Percentiles rank a stretch among this genome's conserved stretches.
These are phyloP conservation scores for Phytophthora citricola DNA, from an alignment of 352 stramenopile species.

Conservation along the genomic window DNA sequence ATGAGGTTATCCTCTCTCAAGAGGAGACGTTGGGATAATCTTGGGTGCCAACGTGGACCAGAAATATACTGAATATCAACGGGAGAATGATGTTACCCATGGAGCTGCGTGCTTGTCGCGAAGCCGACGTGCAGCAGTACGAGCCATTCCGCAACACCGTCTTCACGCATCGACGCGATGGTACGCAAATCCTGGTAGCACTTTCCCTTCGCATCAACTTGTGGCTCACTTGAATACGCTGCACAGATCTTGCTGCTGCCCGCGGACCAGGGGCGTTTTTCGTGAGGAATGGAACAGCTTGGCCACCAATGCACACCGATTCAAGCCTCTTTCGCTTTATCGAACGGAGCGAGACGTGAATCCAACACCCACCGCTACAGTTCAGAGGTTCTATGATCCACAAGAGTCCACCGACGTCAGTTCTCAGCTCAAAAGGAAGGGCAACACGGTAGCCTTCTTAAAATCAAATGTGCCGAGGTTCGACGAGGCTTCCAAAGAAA, in stretches of 20 bases:
- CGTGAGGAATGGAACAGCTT: slow-evolving; percentile 55
- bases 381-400: slow-evolving; percentile 56
- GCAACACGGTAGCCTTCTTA: slow-evolving; percentile 45
- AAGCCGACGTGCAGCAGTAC: slow-evolving; percentile 56
- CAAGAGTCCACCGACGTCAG: slow-evolving; percentile 48
- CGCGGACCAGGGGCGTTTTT: slow-evolving; percentile 47
- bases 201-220: not conserved
- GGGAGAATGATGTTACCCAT: slow-evolving; percentile 48
- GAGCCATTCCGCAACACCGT: slow-evolving; percentile 53
- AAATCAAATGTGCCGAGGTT: slow-evolving; percentile 64
- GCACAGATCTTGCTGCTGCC: slow-evolving; percentile 21
- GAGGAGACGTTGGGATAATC: no score
- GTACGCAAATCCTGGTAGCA: slow-evolving; percentile 25
- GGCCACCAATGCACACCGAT: slow-evolving; percentile 32
- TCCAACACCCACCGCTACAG: slow-evolving; percentile 43
- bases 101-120: slow-evolving; percentile 49
- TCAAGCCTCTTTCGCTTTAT: slow-evolving; percentile 30
- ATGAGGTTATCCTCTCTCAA: no score
- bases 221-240: not conserved
- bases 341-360: slow-evolving; percentile 62
- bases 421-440: slow-evolving; percentile 33
- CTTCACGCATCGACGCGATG: slow-evolving; percentile 40
- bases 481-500: slow-evolving; percentile 13
- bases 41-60: no score
- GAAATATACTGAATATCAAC: not conserved